Evolutionary conservation across 192 early-diverging fungal genomes (phyloP).

Genomic region (Rhizophagus prolifer): DNA sequence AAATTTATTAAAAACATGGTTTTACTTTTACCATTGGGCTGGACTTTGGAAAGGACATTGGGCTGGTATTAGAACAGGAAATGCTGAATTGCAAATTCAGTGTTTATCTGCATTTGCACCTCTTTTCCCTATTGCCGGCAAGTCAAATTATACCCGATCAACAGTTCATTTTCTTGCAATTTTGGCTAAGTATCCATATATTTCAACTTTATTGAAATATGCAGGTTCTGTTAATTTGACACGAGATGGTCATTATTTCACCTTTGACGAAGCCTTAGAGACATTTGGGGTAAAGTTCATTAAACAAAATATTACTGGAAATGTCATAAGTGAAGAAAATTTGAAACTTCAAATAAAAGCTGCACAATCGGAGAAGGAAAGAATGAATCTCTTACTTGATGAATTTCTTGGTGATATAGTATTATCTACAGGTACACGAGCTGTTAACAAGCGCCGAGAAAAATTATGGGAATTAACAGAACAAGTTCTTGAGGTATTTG

Average conservation of each 20-base stretch:
- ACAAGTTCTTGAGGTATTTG: too few species aligned
- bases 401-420: slow-evolving; percentile 9
- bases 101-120: slow-evolving; percentile 6
- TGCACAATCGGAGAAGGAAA: slow-evolving; percentile 3
- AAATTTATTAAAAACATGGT: background rate
- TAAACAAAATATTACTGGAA: background rate
- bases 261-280: background rate
- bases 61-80: slow-evolving; percentile 3
- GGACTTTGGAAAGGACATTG: background rate
- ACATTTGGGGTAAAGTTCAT: slow-evolving; percentile 2
- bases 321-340: background rate
- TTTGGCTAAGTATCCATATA: background rate
- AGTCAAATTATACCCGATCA: background rate
- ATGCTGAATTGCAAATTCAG: slow-evolving; percentile 15
- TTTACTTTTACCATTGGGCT: slow-evolving; percentile 1
- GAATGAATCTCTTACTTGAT: background rate
- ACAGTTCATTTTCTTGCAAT: background rate
- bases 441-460: too few species aligned
- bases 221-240: slow-evolving; percentile 9
- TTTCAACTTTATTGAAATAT: background rate
- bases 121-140: background rate
- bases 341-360: background rate
- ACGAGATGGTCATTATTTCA: background rate
- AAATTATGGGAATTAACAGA: too few species aligned
- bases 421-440: too few species aligned